Conservation (phyloP, 768 basidiomycete species). For the Mrakia frigida region DNA sequence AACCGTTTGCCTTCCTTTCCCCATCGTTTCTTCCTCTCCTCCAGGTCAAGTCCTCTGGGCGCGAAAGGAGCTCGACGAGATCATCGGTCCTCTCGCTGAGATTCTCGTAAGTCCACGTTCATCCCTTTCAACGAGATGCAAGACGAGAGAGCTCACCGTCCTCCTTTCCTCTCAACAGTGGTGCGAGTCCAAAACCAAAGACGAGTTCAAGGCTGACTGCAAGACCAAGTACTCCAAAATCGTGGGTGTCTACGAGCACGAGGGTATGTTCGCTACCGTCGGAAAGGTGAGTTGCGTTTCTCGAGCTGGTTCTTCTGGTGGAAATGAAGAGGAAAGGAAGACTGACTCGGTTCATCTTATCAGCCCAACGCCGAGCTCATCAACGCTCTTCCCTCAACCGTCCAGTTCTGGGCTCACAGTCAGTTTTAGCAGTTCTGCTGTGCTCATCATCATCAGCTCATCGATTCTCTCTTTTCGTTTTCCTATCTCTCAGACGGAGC, state of each 20-base stretch:
- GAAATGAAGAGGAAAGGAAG: background rate
- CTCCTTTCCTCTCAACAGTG: slow-evolving; percentile 43
- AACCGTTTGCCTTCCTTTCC: background rate
- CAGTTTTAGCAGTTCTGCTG: background rate
- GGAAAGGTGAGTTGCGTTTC: background rate
- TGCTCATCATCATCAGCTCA: background rate
- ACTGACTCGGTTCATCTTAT: background rate
- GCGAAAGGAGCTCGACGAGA: slow-evolving; percentile 60
- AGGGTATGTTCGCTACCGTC: slow-evolving; percentile 7
- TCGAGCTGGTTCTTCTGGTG: background rate
- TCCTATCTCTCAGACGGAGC: background rate
- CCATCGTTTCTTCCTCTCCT: no score
- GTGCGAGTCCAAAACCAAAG: slow-evolving; percentile 59
- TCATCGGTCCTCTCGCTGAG: slow-evolving; percentile 65
- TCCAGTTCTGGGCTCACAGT: slow-evolving; percentile 22
- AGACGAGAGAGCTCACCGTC: background rate
- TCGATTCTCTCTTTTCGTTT: background rate
- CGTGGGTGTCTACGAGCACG: slow-evolving; percentile 21
- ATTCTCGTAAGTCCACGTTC: slow-evolving; percentile 62
- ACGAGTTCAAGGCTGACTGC: slow-evolving; percentile 58
- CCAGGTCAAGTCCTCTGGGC: slow-evolving; percentile 65
- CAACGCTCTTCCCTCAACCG: slow-evolving; percentile 13
- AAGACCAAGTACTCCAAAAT: slow-evolving; percentile 77
- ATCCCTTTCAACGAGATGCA: background rate
- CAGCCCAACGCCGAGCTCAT: slow-evolving; percentile 20